Evolutionary conservation across 2,329 filamentous ascomycete genomes (phyloP), one percentile per base, ranked within the genome.

Genomic region (Graphilbum sp.): DNA sequence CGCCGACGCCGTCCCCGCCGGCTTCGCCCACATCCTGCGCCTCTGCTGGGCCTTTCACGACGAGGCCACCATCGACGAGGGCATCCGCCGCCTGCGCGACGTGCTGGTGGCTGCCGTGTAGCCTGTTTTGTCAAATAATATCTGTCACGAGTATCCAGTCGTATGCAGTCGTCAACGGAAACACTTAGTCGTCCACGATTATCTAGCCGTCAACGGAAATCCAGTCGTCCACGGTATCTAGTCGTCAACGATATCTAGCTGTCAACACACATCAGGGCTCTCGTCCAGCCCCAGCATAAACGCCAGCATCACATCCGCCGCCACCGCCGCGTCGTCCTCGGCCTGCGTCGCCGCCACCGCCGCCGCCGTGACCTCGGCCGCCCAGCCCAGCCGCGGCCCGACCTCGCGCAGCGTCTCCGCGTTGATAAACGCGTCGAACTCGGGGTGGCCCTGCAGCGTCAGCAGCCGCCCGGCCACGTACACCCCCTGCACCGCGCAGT

Each of bases 41-140:
- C 49, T 75, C 6, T 75, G 67, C 46, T 74, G 69, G 54, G 61
- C 66, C 12, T 75, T 69, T 66, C 71, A 74, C 49, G 62, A 69
- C 20, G 65, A 69, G 45, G 55, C 59, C 8, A 54, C 60, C 32
- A 55, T 79, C 25, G 57, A 49, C 2, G 68, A 75, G 47, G 74
- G 73, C 1, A 61, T 78, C 21, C 52, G 60, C 46, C 62, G 72
- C 43, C 55, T 79, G 20, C 25, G 36, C 12, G 36, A 41, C 23
- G 25, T 41, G 4, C 33, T 41, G 33, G n/a, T n/a, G n/a, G n/a
- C n/a, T n/a, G n/a, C n/a, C n/a, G n/a, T n/a, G n/a, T n/a, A n/a
- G n/a, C n/a, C n/a, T n/a, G n/a, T n/a, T n/a, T n/a, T n/a, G n/a
- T n/a, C n/a, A n/a, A n/a, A n/a, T n/a, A n/a, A n/a, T n/a, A n/a